A percentile compares a stretch with the other conserved stretches of the same genome.
phyloP scores from a whole-genome alignment of 108 stramenopile species.

The Seminavis robusta region DNA sequence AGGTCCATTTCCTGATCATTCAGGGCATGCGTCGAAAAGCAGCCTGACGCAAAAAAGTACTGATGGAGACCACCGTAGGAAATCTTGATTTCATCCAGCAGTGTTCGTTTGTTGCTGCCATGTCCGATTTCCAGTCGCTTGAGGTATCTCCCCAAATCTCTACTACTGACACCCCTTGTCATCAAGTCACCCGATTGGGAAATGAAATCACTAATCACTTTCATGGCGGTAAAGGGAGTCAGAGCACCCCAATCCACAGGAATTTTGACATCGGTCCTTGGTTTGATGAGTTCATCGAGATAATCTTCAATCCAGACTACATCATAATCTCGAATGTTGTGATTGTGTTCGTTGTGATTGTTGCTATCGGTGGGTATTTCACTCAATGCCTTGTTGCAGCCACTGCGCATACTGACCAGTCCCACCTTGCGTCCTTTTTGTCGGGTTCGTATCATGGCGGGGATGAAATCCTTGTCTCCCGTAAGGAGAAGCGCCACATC shows the following conservation, averaged over 20 bases:
- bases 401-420: constrained; percentile 55
- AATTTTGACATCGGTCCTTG: constrained; percentile 14
- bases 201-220: constrained; percentile 69
- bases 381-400: constrained; percentile 59
- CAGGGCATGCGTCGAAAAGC: constrained; percentile 33
- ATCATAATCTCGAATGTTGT: constrained; percentile 72
- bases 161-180: constrained; percentile 41
- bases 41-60: constrained; percentile 36
- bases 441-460: constrained; percentile 76
- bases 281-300: constrained; percentile 56
- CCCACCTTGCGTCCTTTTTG: constrained; percentile 80
- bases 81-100: constrained; percentile 69
- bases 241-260: not conserved
- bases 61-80: constrained; percentile 53
- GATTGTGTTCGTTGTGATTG: too few relatives aligned
- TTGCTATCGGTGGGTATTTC: too few relatives aligned
- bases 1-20: not conserved
- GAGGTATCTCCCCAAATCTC: constrained; percentile 70
- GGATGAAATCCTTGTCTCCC: constrained; percentile 87
- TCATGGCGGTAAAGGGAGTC: constrained; percentile 38
- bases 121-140: constrained; percentile 51
- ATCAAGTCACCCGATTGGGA: constrained; percentile 26
- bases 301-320: constrained; percentile 73
- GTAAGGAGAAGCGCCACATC: constrained; percentile 83
- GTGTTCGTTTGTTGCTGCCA: constrained; percentile 2